Percentiles rank a stretch among this genome's conserved stretches.
Evolutionary conservation across 2,329 filamentous ascomycete genomes (phyloP).

Genomic region (Fusarium sp.): DNA sequence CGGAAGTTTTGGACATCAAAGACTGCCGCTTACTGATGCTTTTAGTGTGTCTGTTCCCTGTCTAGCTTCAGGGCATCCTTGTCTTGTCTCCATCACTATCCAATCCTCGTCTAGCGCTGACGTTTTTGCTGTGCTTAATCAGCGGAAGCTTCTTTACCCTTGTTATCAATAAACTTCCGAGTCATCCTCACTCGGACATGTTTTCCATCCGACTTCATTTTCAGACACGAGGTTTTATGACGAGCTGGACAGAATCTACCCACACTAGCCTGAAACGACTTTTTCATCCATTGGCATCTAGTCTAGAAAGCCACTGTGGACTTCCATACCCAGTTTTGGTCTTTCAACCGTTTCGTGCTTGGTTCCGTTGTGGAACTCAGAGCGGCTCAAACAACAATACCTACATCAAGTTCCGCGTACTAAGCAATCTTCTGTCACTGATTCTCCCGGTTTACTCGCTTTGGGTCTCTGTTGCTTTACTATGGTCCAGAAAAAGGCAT

Average conservation of each 20-base stretch:
- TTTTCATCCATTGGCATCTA: not conserved
- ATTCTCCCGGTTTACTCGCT: not conserved
- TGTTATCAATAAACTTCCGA: conserved; percentile 4
- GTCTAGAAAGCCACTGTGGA: not conserved
- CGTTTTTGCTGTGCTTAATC: conserved; percentile 14
- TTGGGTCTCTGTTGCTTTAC: not conserved
- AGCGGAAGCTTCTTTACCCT: conserved; percentile 15
- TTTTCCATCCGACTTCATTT: conserved; percentile 13
- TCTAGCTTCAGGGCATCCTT: not conserved
- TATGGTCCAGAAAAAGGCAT: conserved; percentile 35
- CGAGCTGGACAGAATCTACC: not conserved
- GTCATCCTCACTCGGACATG: not conserved
- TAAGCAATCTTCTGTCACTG: not conserved
- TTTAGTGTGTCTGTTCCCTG: not conserved
- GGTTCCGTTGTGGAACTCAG: not conserved
- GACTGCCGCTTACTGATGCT: conserved; percentile 3
- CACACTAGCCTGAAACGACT: not conserved
- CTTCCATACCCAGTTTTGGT: not conserved
- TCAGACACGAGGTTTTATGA: not conserved
- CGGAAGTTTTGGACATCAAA: not conserved
- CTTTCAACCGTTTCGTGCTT: not conserved
- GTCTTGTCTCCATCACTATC: not conserved
- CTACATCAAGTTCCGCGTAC: not conserved
- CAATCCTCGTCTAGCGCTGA: not conserved
- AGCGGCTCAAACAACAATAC: not conserved